These are phyloP conservation scores for Cladosporium sphaerospermum DNA, from an alignment of 2,329 filamentous ascomycete genomes.

Conservation along the genomic window DNA sequence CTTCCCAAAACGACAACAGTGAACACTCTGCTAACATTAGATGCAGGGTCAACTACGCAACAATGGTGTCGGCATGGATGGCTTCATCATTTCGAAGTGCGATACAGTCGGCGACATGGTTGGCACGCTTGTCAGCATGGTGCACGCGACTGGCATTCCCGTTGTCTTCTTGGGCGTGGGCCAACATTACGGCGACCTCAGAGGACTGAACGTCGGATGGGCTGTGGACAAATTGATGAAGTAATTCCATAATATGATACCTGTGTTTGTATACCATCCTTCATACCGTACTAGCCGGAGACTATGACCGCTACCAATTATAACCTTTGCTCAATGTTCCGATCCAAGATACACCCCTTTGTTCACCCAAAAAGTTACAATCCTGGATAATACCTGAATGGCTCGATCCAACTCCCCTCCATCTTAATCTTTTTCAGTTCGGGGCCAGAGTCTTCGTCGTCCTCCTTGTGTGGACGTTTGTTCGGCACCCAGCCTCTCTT, in stretches of 20 bases:
- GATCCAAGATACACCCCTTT: too few species aligned
- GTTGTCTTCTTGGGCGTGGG: conserved; percentile 82
- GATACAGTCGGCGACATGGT: conserved; percentile 99
- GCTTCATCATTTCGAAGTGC: conserved; percentile 97
- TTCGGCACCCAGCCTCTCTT: not conserved
- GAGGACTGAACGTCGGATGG: conserved; percentile 59
- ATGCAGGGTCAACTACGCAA: conserved; percentile 26
- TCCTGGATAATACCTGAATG: too few species aligned
- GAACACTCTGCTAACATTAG: not conserved
- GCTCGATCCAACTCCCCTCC: too few species aligned
- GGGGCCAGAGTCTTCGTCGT: not conserved
- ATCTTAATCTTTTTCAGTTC: not conserved
- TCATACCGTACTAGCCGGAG: too few species aligned
- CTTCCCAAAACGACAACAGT: not conserved
- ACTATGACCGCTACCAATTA: too few species aligned
- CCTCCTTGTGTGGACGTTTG: not conserved
- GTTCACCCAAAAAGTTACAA: too few species aligned
- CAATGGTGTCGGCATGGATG: conserved; percentile 72
- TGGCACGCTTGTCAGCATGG: conserved; percentile 88
- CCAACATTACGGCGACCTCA: conserved; percentile 61
- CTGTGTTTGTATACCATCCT: not conserved
- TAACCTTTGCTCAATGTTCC: too few species aligned
- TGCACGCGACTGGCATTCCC: conserved; percentile 90
- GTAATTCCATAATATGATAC: conserved; percentile 17
- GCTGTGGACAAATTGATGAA: conserved; percentile 57